phyloP scores from a whole-genome alignment of 2,329 filamentous ascomycete genomes.

The Talaromyces marneffei region DNA sequence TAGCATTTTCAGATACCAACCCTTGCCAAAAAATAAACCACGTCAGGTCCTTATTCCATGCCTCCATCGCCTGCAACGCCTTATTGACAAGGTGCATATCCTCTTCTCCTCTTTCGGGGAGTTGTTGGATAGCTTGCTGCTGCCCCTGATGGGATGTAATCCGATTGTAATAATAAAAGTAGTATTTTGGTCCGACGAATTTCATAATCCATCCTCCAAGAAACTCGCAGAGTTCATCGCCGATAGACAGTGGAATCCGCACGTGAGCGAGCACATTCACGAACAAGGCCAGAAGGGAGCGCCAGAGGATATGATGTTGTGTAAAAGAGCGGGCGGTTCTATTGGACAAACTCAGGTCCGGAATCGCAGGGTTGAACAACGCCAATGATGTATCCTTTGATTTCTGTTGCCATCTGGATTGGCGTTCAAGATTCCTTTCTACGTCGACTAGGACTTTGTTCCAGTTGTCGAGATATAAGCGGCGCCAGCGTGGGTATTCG shows the following conservation, averaged over 20 bases:
- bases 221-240: conserved; percentile 37
- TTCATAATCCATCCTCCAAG: conserved; percentile 32
- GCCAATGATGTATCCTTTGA: not conserved
- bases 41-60: conserved; percentile 37
- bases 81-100: conserved; percentile 22
- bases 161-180: not conserved
- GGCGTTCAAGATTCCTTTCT: conserved; percentile 30
- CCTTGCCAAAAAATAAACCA: conserved; percentile 36
- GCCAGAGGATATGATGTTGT: conserved; percentile 36
- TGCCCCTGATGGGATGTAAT: not conserved
- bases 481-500: conserved; percentile 51
- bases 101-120: conserved; percentile 10
- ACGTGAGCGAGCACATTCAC: conserved; percentile 36
- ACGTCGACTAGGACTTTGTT: conserved; percentile 32
- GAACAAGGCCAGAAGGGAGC: conserved; percentile 34
- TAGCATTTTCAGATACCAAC: not conserved
- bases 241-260: conserved; percentile 34
- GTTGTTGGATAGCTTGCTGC: not conserved
- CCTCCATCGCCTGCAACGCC: conserved; percentile 36
- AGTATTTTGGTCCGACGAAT: conserved; percentile 32
- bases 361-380: not conserved
- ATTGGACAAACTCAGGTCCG: conserved; percentile 19
- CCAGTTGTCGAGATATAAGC: conserved; percentile 37
- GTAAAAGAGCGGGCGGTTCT: conserved; percentile 30
- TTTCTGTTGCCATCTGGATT: conserved; percentile 10